A percentile compares a stretch with the other conserved stretches of the same genome.
These are phyloP conservation scores for Fusarium irregulare DNA, from an alignment of 2,329 filamentous ascomycete species.

Conservation along the genomic window DNA sequence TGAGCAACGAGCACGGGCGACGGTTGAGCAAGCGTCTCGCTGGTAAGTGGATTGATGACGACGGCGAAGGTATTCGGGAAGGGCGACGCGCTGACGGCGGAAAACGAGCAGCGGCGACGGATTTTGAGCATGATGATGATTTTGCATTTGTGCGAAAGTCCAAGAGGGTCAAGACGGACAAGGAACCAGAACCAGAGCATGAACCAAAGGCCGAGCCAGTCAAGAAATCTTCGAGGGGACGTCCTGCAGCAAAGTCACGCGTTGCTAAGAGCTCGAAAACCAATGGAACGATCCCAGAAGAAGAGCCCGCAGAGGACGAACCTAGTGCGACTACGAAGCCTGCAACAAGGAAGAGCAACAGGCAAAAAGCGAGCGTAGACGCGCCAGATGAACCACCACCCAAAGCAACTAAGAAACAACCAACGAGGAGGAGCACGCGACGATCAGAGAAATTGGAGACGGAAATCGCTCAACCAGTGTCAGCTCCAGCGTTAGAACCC, in stretches of 20 bases:
- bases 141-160: constrained; percentile 78
- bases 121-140: constrained; percentile 80
- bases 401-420: constrained; percentile 54
- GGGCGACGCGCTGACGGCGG: constrained; percentile 32
- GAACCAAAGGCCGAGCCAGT: constrained; percentile 54
- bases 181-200: constrained; percentile 52
- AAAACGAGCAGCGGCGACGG: constrained; percentile 49
- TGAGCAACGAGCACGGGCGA: constrained; percentile 72
- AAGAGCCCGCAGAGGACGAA: constrained; percentile 26
- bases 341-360: constrained; percentile 49
- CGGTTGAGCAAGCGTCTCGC: constrained; percentile 73
- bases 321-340: constrained; percentile 34
- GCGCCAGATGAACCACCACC: constrained; percentile 53
- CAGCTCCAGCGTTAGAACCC: neutral
- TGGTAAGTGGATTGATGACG: constrained; percentile 59
- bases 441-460: constrained; percentile 54
- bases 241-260: constrained; percentile 49
- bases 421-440: constrained; percentile 58
- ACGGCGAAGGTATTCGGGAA: constrained; percentile 2
- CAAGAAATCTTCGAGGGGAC: constrained; percentile 55
- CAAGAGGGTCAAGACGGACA: constrained; percentile 71
- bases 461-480: constrained; percentile 24
- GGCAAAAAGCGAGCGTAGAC: constrained; percentile 56
- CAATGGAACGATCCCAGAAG: constrained; percentile 39
- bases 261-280: constrained; percentile 50